phyloP scores from a whole-genome alignment of 805 yeast genomes.

The Monosporozyma unispora region DNA sequence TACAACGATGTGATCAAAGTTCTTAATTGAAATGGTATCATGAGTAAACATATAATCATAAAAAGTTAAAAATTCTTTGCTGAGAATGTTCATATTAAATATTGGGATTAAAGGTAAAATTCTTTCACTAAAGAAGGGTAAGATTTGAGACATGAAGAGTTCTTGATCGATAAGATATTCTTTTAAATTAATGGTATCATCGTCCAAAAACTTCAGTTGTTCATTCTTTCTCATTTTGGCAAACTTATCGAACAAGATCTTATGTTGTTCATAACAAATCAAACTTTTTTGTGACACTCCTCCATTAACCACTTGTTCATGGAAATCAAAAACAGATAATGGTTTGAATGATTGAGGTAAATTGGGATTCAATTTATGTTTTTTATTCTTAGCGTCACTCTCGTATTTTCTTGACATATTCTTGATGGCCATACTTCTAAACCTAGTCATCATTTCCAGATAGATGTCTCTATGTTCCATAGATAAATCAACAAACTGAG shows the following conservation, averaged over 20 bases:
- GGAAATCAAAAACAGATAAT: slow-evolving; percentile 17
- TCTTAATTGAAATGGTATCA: slow-evolving; percentile 8
- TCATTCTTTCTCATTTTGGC: slow-evolving; percentile 19
- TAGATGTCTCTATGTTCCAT: slow-evolving; percentile 24
- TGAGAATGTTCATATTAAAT: slow-evolving; percentile 13
- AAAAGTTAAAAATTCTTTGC: slow-evolving; percentile 11
- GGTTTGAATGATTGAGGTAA: slow-evolving; percentile 20
- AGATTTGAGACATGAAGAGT: slow-evolving; percentile 12
- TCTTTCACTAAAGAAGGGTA: slow-evolving; percentile 18
- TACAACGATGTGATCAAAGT: slow-evolving; percentile 21
- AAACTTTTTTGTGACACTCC: slow-evolving; percentile 2
- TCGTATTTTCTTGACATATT: slow-evolving; percentile 14
- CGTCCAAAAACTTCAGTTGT: slow-evolving; percentile 8
- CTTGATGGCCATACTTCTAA: slow-evolving; percentile 18
- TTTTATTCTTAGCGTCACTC: slow-evolving; percentile 4
- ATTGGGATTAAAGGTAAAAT: slow-evolving; percentile 20
- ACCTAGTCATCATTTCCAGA: slow-evolving; percentile 14
- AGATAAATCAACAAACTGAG: slow-evolving; percentile 19
- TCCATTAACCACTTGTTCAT: slow-evolving; percentile 7
- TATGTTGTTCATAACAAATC: slow-evolving; percentile 14
- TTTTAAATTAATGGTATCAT: slow-evolving; percentile 1
- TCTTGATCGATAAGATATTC: slow-evolving; percentile 13
- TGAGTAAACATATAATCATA: slow-evolving; percentile 11
- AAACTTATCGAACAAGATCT: slow-evolving; percentile 21
- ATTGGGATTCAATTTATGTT: slow-evolving; percentile 8